Base-by-base conservation (phyloP, 139 green algal genomes). In the Chlamydomonas sp. region DNA sequence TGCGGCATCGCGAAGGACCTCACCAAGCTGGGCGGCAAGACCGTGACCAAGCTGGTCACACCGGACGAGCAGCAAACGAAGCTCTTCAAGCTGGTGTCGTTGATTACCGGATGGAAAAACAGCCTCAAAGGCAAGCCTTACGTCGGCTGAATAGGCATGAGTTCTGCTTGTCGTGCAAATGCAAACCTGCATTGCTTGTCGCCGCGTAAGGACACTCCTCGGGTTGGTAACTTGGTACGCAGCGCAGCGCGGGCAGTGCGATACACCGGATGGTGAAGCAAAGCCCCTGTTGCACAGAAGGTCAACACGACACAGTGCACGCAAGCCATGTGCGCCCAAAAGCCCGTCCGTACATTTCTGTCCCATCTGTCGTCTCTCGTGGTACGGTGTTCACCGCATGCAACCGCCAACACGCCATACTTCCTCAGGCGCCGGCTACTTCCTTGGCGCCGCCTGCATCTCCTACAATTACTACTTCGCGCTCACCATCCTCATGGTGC, bases 31-130 rank as follows among this genome's bases (percentile, higher is more conserved):
- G 96, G 96, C 0, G 96, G 96, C 60, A 98, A 98, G 91, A 97
- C 96, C 0, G 95, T 97, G 5, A 97, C 94, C 67, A 96, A 96
- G 85, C 85, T 89, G 57, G 95, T 98, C n/a, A 98, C 96, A 3
- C 96, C 96, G 1, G 95, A 97, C 14, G 96, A 96, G 77, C 94
- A 96, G 91, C 90, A 93, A 82, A 86, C 78, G 18, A 80, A 66
- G 16, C 93, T 98, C 49, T 98, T 98, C 92, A 96, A 96, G 89
- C 88, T 98, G n/a, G 96, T 98, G 12, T 95, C 95, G 1, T 91
- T 95, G 79, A 97, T 98, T 90, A 98, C 96, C 0, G 96, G 96
- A 0, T 95, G 92, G 76, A 98, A 98, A 84, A 98, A 98, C 94
- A 93, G 80, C 60, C 89, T 97, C 60, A 98, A 92, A 64, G 89